Evolutionary conservation across 78 protist genomes (phyloP), one percentile per base, ranked within the genome.

Genomic region (Dictyostelium brefeldianum): DNA sequence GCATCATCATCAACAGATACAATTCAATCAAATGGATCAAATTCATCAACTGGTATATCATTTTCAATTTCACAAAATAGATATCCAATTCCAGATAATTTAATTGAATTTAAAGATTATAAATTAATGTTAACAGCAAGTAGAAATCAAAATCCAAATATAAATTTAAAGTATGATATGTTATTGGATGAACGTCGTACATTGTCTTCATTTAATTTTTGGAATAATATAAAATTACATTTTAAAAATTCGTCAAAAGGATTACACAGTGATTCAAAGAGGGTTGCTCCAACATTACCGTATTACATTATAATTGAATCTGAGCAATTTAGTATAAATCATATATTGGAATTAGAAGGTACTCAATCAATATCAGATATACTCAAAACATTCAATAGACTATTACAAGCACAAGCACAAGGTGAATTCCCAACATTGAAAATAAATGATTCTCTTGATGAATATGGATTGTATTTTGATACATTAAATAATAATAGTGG

Each of bases 381-480:
- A 18, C 22, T 77, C 48, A 78, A 59, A 62, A 18, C 67, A 14
- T 87, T 59, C 51, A 71, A 53, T 64, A 64, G 54, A 50, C 54
- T 77, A 14, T 18, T 36, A 36, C 43, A 36, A 36, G 5, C 1
- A 36, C 43, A 36, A 36, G 1, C 43, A 36, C 43, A 36, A 36
- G 43, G 43, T 36, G 43, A 36, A 36, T 77, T n/a, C 11, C 10
- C 20, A 41, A 29, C n/a, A 74, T 57, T 62, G 46, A 56, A 27
- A 71, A 51, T 53, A 41, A 78, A 62, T 62, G 93, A 87, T 57
- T 54, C 78, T 47, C 50, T 87, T 36, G 84, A 87, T 50, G 93
- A 87, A 65, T 87, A 77, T 87, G 93, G 84, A 29, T 59, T 87
- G 22, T 87, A 65, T 77, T 59, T 87, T 47, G 83, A 87, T 77